Evolutionary conservation across 2,329 filamentous ascomycete species (phyloP), one percentile per base, ranked within the genome.

Genomic region (Colletotrichum higginsianum): DNA sequence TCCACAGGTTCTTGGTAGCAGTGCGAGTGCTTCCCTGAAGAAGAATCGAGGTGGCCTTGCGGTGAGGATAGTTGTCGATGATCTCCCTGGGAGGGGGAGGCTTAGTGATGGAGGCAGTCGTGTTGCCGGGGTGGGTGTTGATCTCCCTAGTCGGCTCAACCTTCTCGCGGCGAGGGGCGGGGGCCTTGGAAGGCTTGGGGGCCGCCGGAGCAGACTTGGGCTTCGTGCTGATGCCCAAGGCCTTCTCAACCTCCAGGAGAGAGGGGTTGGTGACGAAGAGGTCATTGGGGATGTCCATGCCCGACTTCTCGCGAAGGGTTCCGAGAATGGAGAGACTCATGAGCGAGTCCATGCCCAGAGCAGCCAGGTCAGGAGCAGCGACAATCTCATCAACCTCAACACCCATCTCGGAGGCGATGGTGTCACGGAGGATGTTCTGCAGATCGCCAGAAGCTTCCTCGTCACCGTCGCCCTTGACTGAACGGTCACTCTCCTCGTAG

Each of bases 321-420:
- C 87, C 86, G 1, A 88, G 81, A 63, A 90, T 89, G 3, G 86
- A 86, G 40, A 90, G 77, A 49, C 85, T 87, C 83, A 90, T 88
- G 26, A 90, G 82, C 2, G 87, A 90, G 77, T 90, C 88, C 82
- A 90, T 88, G 3, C 88, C 88, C 15, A 90, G 80, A 2, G 86
- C 85, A n/a, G 86, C 85, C 66, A 90, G 81, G 74, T 89, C 86
- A 0, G 86, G 85, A 0, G 86, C 86, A 26, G 86, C 86, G 3
- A 87, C 79, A 40, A 90, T 84, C 75, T 93, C 91, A 40, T 90
- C 88, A 13, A 92, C 84, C 30, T 91, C 88, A n/a, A 93, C 89
- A 68, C 90, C 90, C 87, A 93, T 93, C 80, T 94, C 92, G 47
- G 87, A 85, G n/a, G 91, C 89, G 73, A 94, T 90, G 67, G 91